A percentile compares a stretch with the other conserved stretches of the same genome.
Evolutionary conservation across 495 filamentous ascomycete species (phyloP).

Genomic region (Neurospora pannonica): DNA sequence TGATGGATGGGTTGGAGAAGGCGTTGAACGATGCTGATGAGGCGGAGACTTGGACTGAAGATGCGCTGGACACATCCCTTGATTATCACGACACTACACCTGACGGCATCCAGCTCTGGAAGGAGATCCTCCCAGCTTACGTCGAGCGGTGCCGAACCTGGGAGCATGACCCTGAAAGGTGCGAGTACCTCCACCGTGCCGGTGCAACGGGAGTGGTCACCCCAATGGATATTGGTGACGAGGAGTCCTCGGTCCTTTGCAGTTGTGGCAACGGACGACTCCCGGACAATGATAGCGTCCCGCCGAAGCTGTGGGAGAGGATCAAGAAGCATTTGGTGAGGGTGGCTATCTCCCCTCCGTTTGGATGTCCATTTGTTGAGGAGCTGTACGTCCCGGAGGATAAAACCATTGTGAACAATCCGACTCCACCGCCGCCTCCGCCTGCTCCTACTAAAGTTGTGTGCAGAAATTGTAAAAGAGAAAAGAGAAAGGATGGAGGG

Average conservation of each 20-base stretch:
- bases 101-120: conserved; percentile 31
- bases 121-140: conserved; percentile 34
- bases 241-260: conserved; percentile 20
- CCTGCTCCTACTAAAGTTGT: not conserved
- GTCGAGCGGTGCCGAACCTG: conserved; percentile 48
- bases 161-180: conserved; percentile 31
- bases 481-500: conserved; percentile 9
- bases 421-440: not conserved
- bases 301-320: conserved; percentile 21
- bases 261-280: conserved; percentile 26
- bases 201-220: conserved; percentile 4
- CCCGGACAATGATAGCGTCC: conserved; percentile 15
- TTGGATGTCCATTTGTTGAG: conserved; percentile 24
- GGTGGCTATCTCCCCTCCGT: conserved; percentile 29
- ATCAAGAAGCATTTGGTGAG: conserved; percentile 17
- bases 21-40: not conserved
- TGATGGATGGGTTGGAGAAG: not conserved
- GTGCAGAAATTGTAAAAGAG: conserved; percentile 22
- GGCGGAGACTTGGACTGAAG: not conserved
- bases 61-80: not conserved
- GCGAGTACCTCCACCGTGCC: conserved; percentile 32
- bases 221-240: conserved; percentile 19
- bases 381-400: conserved; percentile 12
- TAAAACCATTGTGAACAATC: not conserved
- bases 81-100: not conserved